Conservation (phyloP, 257 asterid genomes). For the Eustoma russellianum region DNA sequence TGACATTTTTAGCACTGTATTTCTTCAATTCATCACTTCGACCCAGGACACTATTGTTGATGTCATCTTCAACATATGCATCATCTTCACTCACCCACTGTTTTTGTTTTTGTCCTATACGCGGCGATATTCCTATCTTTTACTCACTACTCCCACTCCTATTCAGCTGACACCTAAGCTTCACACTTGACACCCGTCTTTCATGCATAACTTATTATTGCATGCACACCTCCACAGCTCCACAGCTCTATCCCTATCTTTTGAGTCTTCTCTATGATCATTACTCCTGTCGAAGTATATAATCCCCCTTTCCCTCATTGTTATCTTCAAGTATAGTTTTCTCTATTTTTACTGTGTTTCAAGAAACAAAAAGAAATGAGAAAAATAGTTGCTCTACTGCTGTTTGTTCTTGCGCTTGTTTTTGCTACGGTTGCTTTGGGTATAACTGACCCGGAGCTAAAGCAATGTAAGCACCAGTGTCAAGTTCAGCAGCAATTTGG, state of each 20-base stretch:
- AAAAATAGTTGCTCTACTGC: conserved; percentile 11
- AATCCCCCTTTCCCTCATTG: background rate
- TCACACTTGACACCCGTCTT: background rate
- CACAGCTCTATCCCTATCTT: conserved; percentile 1
- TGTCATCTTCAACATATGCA: too few relatives aligned
- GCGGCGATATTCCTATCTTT: conserved; percentile 2
- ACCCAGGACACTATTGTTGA: too few relatives aligned
- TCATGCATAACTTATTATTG: background rate
- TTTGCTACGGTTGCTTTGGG: conserved; percentile 12
- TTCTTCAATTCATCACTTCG: too few relatives aligned
- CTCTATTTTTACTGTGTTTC: background rate
- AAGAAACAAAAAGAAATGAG: background rate
- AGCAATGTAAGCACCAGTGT: conserved; percentile 30
- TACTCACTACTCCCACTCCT: background rate
- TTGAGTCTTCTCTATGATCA: rapidly evolving
- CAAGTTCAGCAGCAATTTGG: background rate
- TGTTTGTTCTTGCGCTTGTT: conserved; percentile 18
- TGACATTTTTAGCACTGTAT: too few relatives aligned
- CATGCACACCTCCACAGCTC: background rate
- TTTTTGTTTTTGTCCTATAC: background rate
- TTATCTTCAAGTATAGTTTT: background rate
- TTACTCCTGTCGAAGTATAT: background rate
- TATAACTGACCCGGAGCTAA: conserved; percentile 22
- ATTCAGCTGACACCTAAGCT: background rate
- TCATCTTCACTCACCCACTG: too few relatives aligned